A percentile compares a stretch with the other conserved stretches of the same genome.
Conservation (phyloP, 2,329 filamentous ascomycete species). For the Coccinonectria pachysandricola region DNA sequence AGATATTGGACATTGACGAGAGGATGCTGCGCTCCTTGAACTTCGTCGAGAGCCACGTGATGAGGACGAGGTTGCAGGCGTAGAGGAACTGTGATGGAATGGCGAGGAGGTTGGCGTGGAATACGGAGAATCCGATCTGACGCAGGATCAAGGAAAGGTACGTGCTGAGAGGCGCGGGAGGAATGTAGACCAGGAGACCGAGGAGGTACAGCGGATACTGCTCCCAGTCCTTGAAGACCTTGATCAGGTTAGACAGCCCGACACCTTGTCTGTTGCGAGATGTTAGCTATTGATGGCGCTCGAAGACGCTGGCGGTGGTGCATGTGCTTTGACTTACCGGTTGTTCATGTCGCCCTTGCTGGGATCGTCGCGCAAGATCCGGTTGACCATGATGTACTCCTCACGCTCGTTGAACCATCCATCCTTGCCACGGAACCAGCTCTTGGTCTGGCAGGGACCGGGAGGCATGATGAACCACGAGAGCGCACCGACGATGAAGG, state of each 20-base stretch:
- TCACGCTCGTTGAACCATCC: slow-evolving; percentile 54
- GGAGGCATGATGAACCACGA: slow-evolving; percentile 36
- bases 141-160: slow-evolving; percentile 37
- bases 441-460: slow-evolving; percentile 38
- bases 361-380: slow-evolving; percentile 49
- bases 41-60: slow-evolving; percentile 35
- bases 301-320: fast-evolving
- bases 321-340: slow-evolving; percentile 27
- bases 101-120: slow-evolving; percentile 35
- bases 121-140: slow-evolving; percentile 32
- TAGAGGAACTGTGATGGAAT: slow-evolving; percentile 36
- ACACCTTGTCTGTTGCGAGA: slow-evolving; percentile 26
- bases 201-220: slow-evolving; percentile 42
- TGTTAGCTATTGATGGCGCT: slow-evolving; percentile 10
- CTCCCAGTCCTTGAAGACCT: slow-evolving; percentile 46
- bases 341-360: slow-evolving; percentile 54
- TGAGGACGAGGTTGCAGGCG: slow-evolving; percentile 34
- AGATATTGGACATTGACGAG: slow-evolving; percentile 36
- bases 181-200: slow-evolving; percentile 37
- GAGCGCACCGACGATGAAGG: slow-evolving; percentile 31
- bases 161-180: slow-evolving; percentile 29
- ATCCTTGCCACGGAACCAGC: slow-evolving; percentile 45
- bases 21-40: slow-evolving; percentile 34
- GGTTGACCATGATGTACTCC: slow-evolving; percentile 52
- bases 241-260: slow-evolving; percentile 31